These are phyloP conservation scores for Melampsora larici-populina DNA, from an alignment of 1,284 basidiomycete species.

Conservation along the genomic window DNA sequence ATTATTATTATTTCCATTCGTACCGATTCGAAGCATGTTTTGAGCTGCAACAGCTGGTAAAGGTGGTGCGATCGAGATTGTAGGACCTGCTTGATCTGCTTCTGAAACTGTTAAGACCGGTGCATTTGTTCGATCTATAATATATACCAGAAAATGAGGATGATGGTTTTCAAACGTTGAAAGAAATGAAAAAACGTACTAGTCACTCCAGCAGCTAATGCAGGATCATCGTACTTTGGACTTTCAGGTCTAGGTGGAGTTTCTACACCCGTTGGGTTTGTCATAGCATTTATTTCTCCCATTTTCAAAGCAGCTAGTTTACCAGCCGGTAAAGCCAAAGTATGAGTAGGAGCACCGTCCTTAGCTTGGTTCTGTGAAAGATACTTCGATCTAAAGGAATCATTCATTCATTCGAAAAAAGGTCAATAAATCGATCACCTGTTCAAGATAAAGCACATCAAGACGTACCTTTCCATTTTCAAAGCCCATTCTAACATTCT, in stretches of 20 bases:
- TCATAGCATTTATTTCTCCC: constrained; percentile 48
- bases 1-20: constrained; percentile 9
- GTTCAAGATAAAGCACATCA: constrained; percentile 1
- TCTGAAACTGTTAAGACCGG: constrained; percentile 6
- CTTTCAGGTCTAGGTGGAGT: constrained; percentile 26
- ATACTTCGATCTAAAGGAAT: constrained; percentile 45
- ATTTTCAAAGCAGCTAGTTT: constrained; percentile 54
- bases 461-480: constrained; percentile 78
- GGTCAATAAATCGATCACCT: background rate
- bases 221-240: constrained; percentile 31
- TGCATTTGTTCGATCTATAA: constrained; percentile 6
- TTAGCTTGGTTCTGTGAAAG: constrained; percentile 39
- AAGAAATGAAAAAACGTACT: background rate
- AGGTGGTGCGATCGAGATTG: constrained; percentile 38
- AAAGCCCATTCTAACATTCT: constrained; percentile 92
- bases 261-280: constrained; percentile 10
- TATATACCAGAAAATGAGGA: background rate
- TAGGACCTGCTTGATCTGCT: background rate
- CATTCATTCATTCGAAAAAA: background rate
- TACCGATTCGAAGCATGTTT: constrained; percentile 49
- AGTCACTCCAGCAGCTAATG: background rate
- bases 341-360: constrained; percentile 42
- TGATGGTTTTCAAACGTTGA: background rate
- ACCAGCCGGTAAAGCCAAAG: constrained; percentile 51
- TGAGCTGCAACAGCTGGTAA: constrained; percentile 35